Percentiles rank a stretch among this genome's conserved stretches.
These are phyloP conservation scores for Diaporthe sp. DNA, from an alignment of 2,329 filamentous ascomycete species.

Conservation along the genomic window DNA sequence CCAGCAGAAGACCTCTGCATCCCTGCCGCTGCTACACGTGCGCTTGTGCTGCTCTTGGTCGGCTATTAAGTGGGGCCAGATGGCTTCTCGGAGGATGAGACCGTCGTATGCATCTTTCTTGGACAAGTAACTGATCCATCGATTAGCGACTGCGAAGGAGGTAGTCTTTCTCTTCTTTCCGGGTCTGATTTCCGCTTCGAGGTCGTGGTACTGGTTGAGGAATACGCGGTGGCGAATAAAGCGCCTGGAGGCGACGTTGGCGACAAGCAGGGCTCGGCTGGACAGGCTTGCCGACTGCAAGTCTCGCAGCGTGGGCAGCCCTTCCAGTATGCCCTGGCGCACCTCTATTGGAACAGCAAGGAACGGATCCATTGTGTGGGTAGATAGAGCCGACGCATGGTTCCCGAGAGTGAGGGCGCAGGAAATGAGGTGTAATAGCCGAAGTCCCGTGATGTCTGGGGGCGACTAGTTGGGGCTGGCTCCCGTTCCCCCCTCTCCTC, in stretches of 20 bases:
- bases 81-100: slow-evolving; percentile 10
- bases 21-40: too few species aligned
- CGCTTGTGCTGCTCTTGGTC: not conserved
- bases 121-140: not conserved
- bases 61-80: slow-evolving; percentile 15
- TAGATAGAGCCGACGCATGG: not conserved
- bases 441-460: slow-evolving; percentile 17
- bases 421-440: not conserved
- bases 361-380: slow-evolving; percentile 5
- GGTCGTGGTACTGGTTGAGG: not conserved
- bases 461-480: slow-evolving; percentile 14
- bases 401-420: not conserved
- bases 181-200: not conserved
- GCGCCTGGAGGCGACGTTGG: not conserved
- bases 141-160: not conserved
- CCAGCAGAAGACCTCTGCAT: not conserved
- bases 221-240: slow-evolving; percentile 8
- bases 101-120: slow-evolving; percentile 21
- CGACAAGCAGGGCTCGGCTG: not conserved
- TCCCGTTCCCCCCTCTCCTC: slow-evolving; percentile 1
- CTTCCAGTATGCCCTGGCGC: slow-evolving; percentile 13
- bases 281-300: slow-evolving; percentile 27
- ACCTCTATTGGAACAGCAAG: slow-evolving; percentile 5
- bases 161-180: not conserved
- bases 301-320: not conserved